These are phyloP conservation scores for Ajuga chamaepitys DNA, from an alignment of 257 asterid genomes.

Conservation along the genomic window DNA sequence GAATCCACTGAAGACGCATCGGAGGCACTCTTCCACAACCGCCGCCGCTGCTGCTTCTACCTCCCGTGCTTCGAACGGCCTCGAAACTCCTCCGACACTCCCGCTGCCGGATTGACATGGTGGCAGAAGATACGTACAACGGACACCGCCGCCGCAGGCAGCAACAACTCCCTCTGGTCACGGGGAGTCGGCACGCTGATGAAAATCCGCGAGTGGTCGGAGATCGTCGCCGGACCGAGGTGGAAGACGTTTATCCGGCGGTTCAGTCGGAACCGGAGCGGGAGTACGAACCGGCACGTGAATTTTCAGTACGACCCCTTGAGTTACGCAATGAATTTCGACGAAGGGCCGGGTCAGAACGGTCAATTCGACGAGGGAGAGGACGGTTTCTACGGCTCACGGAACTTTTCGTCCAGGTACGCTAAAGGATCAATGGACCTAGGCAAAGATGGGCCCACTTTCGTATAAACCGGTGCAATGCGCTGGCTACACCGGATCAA, in stretches of 20 bases:
- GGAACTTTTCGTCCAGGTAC: slow-evolving; percentile 71
- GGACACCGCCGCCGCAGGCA: slow-evolving; percentile 8
- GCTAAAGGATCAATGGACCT: slow-evolving; percentile 64
- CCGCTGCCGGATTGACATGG: slow-evolving; percentile 28
- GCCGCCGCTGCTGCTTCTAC: slow-evolving; percentile 51
- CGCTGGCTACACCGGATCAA: too few species aligned
- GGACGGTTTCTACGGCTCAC: slow-evolving; percentile 31
- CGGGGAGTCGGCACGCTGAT: slow-evolving; percentile 46
- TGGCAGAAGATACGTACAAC: slow-evolving; percentile 40
- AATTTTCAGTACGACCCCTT: slow-evolving; percentile 66
- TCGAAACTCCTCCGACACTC: slow-evolving; percentile 15
- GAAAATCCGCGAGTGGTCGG: slow-evolving; percentile 86
- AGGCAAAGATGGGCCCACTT: slow-evolving; percentile 48
- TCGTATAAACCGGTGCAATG: slow-evolving; percentile 23
- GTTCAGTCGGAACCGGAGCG: slow-evolving; percentile 60
- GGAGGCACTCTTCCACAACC: slow-evolving; percentile 27
- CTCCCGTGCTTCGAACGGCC: slow-evolving; percentile 36
- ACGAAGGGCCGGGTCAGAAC: slow-evolving; percentile 57
- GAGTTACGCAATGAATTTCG: slow-evolving; percentile 78
- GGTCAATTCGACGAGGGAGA: slow-evolving; percentile 42
- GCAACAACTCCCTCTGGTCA: slow-evolving; percentile 33
- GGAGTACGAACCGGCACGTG: slow-evolving; percentile 20
- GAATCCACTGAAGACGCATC: slow-evolving; percentile 26
- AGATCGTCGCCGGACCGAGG: slow-evolving; percentile 76
- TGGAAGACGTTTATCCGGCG: slow-evolving; percentile 87